Conservation (phyloP, 768 basidiomycete species). For the Pleurotus giganteus region DNA sequence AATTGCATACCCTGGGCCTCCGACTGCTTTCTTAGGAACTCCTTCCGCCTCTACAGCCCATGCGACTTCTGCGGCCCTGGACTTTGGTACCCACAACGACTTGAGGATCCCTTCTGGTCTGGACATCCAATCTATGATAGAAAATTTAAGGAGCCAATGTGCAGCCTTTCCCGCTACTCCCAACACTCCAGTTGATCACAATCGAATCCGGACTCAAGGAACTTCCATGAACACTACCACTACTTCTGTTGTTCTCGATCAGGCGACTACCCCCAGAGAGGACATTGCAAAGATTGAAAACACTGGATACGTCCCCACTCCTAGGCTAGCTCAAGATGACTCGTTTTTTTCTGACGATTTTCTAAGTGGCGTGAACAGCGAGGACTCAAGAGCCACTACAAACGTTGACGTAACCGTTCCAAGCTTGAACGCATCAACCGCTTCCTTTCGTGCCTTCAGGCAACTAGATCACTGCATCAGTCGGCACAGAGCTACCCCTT, state of each 20-base stretch:
- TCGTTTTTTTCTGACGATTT: background rate
- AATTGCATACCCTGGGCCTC: conserved; percentile 38
- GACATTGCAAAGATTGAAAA: conserved; percentile 6
- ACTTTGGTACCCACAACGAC: conserved; percentile 17
- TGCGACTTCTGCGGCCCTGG: conserved; percentile 24
- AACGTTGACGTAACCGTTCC: background rate
- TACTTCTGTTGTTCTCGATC: conserved; percentile 1
- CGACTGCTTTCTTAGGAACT: conserved; percentile 42
- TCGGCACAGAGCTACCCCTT: background rate
- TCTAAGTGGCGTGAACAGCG: background rate
- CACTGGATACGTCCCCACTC: background rate
- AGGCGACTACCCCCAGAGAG: conserved; percentile 13
- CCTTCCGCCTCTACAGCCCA: conserved; percentile 35
- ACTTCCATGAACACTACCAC: background rate
- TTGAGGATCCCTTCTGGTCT: conserved; percentile 12
- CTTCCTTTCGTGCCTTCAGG: conserved; percentile 4
- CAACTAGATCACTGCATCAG: background rate
- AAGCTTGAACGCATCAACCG: background rate
- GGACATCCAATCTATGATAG: conserved; percentile 43
- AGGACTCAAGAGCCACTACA: background rate
- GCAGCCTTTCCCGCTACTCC: conserved; percentile 18
- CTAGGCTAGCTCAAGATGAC: background rate
- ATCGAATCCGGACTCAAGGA: background rate
- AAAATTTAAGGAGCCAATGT: conserved; percentile 40
- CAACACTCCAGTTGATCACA: conserved; percentile 3